Conservation (phyloP, 108 stramenopile genomes). For the Bacterosira constricta region DNA sequence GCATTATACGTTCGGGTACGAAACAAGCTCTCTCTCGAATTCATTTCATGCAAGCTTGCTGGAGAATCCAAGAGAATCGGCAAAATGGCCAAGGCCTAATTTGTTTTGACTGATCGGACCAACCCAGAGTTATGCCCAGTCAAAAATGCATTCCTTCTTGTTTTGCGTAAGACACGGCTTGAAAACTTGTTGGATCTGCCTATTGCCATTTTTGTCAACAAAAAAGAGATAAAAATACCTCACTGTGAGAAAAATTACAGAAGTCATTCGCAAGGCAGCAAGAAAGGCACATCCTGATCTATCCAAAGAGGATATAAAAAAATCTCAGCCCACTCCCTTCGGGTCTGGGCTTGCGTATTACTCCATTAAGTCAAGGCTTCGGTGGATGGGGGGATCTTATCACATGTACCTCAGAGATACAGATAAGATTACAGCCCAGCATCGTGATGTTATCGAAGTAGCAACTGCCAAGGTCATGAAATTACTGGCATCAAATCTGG, state of each 20-base stretch:
- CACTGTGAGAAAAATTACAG: not conserved
- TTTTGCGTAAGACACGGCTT: not conserved
- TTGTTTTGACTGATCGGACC: not conserved
- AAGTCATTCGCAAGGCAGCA: not conserved
- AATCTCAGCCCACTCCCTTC: not conserved
- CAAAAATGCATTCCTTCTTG: not conserved
- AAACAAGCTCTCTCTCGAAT: too few relatives aligned
- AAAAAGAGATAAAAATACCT: not conserved
- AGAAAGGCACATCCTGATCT: not conserved
- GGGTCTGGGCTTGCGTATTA: conserved; percentile 4
- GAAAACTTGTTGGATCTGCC: not conserved
- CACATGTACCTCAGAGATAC: too few relatives aligned
- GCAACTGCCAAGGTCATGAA: too few relatives aligned
- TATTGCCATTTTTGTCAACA: not conserved
- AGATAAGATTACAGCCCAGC: too few relatives aligned
- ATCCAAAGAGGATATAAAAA: not conserved
- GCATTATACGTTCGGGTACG: too few relatives aligned
- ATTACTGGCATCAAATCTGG: too few relatives aligned
- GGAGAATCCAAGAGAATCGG: not conserved
- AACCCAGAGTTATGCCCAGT: not conserved
- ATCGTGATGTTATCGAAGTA: too few relatives aligned
- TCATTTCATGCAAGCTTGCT: not conserved
- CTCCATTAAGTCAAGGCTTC: not conserved
- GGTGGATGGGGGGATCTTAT: not conserved
- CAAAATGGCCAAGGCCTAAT: not conserved